Base-by-base conservation (phyloP, 495 filamentous ascomycete species). In the Parathielavia appendiculata region DNA sequence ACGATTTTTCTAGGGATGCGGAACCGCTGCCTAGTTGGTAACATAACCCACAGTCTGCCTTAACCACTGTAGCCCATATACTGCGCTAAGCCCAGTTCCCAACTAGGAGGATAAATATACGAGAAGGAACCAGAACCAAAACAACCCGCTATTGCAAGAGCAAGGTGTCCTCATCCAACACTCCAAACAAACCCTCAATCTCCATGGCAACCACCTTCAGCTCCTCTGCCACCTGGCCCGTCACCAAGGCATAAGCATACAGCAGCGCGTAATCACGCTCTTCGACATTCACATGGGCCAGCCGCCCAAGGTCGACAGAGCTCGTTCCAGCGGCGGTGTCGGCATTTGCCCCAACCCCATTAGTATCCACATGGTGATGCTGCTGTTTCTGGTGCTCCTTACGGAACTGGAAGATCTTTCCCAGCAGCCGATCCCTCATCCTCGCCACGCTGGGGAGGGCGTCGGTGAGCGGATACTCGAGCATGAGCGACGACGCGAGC, bases 401-500 rank as follows among this genome's bases (percentile, higher is more conserved):
- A 32, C 92, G 77, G 71, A 91, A 97, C 61, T 84, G 83, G 60
- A 91, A 95, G 39, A 96, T 86, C 71, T 90, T 92, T 12, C 90
- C 89, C n/a, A 98, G 77, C 43, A 97, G 71, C 54, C 90, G 76
- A 66, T 97, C 92, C 32, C 93, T 76, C 22, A 85, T 83, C 68
- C 90, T 83, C 22, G 87, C 81, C 23, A 91, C 86, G 59, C 84
- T 92, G 5, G 93, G 93, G 13, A 97, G 72, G 22, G 86, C 87
- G 63, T 95, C 90, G 23, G 87, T 95, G 40, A 98, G 75, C 0
- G 93, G 92, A 61, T 95, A 97, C 67, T 95, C 92, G 1, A 97
- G 80, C 75, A 93, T 93, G 70, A 97, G 83, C 1, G 89, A 93
- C 1, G 88, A 92, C 1, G 92, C 93, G 60, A 98, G 81, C 2